Evolutionary conservation across 2,329 filamentous ascomycete species (phyloP), one percentile per base, ranked within the genome.

Genomic region (Fusarium penzigii): DNA sequence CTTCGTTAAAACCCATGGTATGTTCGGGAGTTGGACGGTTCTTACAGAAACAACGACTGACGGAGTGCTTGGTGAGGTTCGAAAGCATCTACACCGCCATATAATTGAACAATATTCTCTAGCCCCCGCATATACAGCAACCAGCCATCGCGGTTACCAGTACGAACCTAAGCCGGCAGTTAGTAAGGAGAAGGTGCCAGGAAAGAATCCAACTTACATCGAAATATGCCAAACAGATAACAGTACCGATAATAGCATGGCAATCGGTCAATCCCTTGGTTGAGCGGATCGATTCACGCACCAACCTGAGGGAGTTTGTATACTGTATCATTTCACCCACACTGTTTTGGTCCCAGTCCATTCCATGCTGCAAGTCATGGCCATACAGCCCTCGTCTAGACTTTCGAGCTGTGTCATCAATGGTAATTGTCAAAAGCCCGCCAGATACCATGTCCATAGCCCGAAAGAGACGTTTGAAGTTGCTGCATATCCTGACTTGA

Each of bases 371-470:
- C 2, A 39, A 16, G 8, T 14, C 32, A 3, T 55, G 17, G 11
- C 36, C 20, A 0, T 40, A 20, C 2, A 51, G 16, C 3, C 39
- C 46, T 13, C 44, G 40, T 7, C 32, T 14, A 2, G 41, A 34
- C 10, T 51, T 42, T 3, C 49, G 17, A 2, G n/a, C 14, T n/a
- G 53, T 44, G 9, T 61, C 53, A 11, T 49, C 45, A 1, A 63
- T 34, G 5, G 61, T 42, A 36, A 64, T 51, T 4, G 58, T 45
- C 0, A 63, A n/a, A 2, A 64, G 17, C 16, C 55, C 50, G 8
- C 55, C 51, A 1, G 60, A 62, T 0, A 64, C 58, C 53, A 55
- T 58, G 6, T 63, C 53, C 58, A 63, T 64, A 2, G 60, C 55
- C 20, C 46, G 29, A 6, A 64, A 62, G 0, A 64, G 39, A 3